A percentile compares a stretch with the other conserved stretches of the same genome.
phyloP scores from a whole-genome alignment of 2,329 filamentous ascomycete genomes.

The Paradendryphiella salina region DNA sequence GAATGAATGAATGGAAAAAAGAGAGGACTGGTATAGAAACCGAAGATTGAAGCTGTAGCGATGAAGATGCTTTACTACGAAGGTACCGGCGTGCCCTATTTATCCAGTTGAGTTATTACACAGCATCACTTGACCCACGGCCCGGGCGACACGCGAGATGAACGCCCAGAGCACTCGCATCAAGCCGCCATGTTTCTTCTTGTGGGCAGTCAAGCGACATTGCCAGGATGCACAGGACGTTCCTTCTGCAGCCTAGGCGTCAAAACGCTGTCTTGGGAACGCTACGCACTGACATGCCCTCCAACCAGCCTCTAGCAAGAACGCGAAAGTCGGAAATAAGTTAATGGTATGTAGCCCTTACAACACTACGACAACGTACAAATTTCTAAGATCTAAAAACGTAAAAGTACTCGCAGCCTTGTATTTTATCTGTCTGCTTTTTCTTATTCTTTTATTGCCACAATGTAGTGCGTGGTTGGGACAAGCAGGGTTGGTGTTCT shows the following conservation, averaged over 20 bases:
- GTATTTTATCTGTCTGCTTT: too few species aligned
- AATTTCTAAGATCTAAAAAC: too few species aligned
- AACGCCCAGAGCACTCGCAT: conserved; percentile 16
- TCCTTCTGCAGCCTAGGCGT: conserved; percentile 23
- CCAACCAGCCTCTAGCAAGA: too few species aligned
- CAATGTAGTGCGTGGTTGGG: background rate
- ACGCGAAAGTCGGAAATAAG: too few species aligned
- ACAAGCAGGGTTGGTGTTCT: background rate
- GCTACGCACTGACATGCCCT: conserved; percentile 11
- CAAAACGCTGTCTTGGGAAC: conserved; percentile 14
- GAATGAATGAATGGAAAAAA: conserved; percentile 33
- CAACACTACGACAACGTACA: too few species aligned
- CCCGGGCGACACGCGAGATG: conserved; percentile 6
- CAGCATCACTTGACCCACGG: background rate
- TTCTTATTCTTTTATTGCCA: too few species aligned
- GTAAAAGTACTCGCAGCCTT: too few species aligned
- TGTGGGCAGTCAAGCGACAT: conserved; percentile 31
- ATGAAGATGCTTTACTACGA: conserved; percentile 17
- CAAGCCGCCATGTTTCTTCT: conserved; percentile 19
- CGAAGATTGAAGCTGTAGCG: conserved; percentile 33
- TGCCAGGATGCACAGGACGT: conserved; percentile 22
- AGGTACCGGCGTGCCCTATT: conserved; percentile 23
- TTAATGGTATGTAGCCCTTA: too few species aligned
- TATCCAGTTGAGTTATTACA: conserved; percentile 17
- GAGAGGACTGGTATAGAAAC: conserved; percentile 35